Percentiles rank a stretch among this genome's conserved stretches.
These are phyloP conservation scores for Brassica carinata DNA, from an alignment of 345 rosid species.

Conservation along the genomic window DNA sequence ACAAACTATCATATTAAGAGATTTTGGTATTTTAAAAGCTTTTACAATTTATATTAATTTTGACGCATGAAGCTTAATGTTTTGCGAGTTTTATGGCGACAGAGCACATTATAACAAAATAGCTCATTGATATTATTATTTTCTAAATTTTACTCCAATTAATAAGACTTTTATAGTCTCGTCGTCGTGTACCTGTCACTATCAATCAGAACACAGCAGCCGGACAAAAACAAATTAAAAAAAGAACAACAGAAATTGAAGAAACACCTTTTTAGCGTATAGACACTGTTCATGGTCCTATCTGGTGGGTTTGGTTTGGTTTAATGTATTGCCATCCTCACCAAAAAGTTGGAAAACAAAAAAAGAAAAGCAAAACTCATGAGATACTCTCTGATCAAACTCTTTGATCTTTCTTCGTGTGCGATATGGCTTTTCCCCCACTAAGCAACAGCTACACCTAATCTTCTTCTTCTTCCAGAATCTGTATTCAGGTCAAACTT, in stretches of 20 bases:
- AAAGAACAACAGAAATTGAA: not conserved
- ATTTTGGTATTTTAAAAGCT: no score
- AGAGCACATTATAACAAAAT: not conserved
- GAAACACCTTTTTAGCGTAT: conserved; percentile 3
- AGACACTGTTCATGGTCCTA: conserved; percentile 16
- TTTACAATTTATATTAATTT: no score
- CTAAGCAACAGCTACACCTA: not conserved
- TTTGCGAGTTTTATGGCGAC: no score
- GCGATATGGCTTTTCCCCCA: conserved; percentile 16
- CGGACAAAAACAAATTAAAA: not conserved
- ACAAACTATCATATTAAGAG: no score
- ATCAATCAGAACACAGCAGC: not conserved
- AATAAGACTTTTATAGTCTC: not conserved
- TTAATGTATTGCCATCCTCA: conserved; percentile 28
- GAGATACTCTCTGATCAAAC: conserved; percentile 17
- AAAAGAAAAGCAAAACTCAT: conserved; percentile 13
- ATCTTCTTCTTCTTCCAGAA: conserved; percentile 1
- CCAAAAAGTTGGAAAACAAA: conserved; percentile 15
- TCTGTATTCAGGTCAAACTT: conserved; percentile 5
- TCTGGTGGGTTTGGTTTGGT: conserved; percentile 21
- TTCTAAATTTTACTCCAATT: not conserved
- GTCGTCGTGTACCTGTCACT: not conserved
- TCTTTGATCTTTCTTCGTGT: not conserved
- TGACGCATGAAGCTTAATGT: no score
- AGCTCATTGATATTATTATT: not conserved